Evolutionary conservation across 2,329 filamentous ascomycete species (phyloP).

Genomic region (Penicillium sumatraense): DNA sequence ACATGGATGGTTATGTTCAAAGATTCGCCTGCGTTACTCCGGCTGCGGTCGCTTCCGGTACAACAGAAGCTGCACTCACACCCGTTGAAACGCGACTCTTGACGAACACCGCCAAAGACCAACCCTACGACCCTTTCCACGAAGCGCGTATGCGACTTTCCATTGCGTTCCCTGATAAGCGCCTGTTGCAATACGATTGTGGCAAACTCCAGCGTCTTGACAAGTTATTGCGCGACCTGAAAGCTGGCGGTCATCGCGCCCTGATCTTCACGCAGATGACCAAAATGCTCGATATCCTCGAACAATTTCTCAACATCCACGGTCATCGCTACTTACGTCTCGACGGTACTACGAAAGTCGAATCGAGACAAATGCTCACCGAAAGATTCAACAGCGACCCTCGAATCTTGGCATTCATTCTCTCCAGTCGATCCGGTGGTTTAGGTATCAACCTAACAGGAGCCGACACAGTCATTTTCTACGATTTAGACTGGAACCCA

Average conservation of each 20-base stretch:
- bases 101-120: conserved; percentile 54
- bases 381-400: conserved; percentile 96
- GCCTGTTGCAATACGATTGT: conserved; percentile 96
- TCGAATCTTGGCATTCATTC: conserved; percentile 91
- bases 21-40: conserved; percentile 94
- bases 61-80: conserved; percentile 71
- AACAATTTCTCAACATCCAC: conserved; percentile 97
- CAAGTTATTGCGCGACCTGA: conserved; percentile 80
- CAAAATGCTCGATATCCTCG: conserved; percentile 94
- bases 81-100: conserved; percentile 59
- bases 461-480: conserved; percentile 97
- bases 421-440: conserved; percentile 92
- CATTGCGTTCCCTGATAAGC: conserved; percentile 95
- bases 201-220: conserved; percentile 93
- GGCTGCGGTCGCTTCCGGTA: conserved; percentile 79
- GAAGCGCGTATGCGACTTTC: conserved; percentile 89
- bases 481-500: conserved; percentile 98
- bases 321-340: conserved; percentile 95
- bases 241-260: conserved; percentile 87
- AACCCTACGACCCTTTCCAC: conserved; percentile 80
- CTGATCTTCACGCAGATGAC: conserved; percentile 99
- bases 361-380: conserved; percentile 91
- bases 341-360: conserved; percentile 94
- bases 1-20: conserved; percentile 74
- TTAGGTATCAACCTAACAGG: conserved; percentile 96